Evolutionary conservation across 352 stramenopile species (phyloP).

Genomic region (Albugo laibachii): DNA sequence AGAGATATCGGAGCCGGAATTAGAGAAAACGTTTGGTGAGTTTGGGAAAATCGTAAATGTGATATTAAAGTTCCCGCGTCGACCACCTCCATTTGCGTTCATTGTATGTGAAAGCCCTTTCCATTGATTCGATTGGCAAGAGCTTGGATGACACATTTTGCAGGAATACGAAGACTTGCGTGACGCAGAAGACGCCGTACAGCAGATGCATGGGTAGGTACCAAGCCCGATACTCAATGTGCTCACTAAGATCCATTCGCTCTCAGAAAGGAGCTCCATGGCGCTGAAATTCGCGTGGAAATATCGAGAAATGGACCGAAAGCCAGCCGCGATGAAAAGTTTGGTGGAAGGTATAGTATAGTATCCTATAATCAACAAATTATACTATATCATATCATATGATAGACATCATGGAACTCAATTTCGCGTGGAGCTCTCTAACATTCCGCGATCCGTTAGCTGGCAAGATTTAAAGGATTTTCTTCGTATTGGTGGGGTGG

Average conservation of each 20-base stretch:
- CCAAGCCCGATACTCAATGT: background rate
- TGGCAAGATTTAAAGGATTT: slow-evolving; percentile 53
- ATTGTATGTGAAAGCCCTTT: slow-evolving; percentile 18
- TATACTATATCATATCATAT: background rate
- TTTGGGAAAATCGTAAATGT: slow-evolving; percentile 23
- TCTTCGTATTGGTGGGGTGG: slow-evolving; percentile 28
- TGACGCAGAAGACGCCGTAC: slow-evolving; percentile 31
- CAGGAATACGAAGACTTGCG: slow-evolving; percentile 37
- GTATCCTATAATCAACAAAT: slow-evolving; percentile 1
- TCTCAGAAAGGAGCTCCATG: slow-evolving; percentile 13
- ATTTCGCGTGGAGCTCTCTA: slow-evolving; percentile 25
- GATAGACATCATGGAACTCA: slow-evolving; percentile 21
- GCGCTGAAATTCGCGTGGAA: slow-evolving; percentile 26
- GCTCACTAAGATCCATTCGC: slow-evolving; percentile 7
- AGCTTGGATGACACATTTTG: background rate
- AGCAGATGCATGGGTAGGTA: slow-evolving; percentile 29
- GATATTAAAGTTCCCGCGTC: slow-evolving; percentile 30
- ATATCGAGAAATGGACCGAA: slow-evolving; percentile 18
- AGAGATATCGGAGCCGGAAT: slow-evolving; percentile 26
- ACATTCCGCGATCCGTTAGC: slow-evolving; percentile 22
- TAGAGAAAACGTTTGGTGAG: slow-evolving; percentile 29
- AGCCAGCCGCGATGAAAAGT: slow-evolving; percentile 5
- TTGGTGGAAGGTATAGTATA: background rate
- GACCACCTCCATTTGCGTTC: slow-evolving; percentile 27
- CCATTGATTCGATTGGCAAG: background rate